Evolutionary conservation across 257 asterid species (phyloP).

Genomic region (Rubia yunnanensis): DNA sequence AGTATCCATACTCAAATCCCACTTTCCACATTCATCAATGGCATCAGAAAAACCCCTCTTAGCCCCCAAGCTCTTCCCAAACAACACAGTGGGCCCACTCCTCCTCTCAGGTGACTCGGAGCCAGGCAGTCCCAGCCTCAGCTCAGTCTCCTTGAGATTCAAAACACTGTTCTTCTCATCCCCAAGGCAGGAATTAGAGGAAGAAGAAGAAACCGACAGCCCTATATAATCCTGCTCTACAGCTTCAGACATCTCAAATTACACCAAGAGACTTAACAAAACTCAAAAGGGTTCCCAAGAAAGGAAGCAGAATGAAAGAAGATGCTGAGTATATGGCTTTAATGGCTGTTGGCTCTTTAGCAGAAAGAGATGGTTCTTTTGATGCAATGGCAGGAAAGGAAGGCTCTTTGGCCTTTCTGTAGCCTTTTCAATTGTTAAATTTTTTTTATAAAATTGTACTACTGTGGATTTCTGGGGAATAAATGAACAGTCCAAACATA

Average conservation of each 20-base stretch:
- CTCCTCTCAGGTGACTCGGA: constrained; percentile 46
- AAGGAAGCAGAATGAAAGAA: constrained; percentile 9
- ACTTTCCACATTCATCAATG: constrained; percentile 59
- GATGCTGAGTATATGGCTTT: not conserved
- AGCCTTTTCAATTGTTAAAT: constrained; percentile 11
- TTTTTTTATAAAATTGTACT: not conserved
- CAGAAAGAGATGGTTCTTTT: constrained; percentile 15
- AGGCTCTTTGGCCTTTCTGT: constrained; percentile 45
- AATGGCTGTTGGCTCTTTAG: constrained; percentile 3
- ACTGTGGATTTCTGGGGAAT: constrained; percentile 1
- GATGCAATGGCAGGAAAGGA: constrained; percentile 22
- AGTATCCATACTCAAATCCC: constrained; percentile 49
- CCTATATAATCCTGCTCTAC: constrained; percentile 64
- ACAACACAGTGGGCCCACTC: constrained; percentile 30
- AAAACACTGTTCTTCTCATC: constrained; percentile 18
- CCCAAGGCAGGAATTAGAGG: constrained; percentile 19
- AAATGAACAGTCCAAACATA: constrained; percentile 12
- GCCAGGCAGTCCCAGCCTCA: constrained; percentile 86
- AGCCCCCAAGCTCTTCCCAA: constrained; percentile 47
- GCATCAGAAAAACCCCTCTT: constrained; percentile 76
- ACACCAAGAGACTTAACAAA: constrained; percentile 6
- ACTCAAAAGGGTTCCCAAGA: constrained; percentile 19
- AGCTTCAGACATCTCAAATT: constrained; percentile 39
- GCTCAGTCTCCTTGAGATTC: constrained; percentile 61
- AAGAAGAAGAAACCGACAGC: constrained; percentile 32